phyloP scores from a whole-genome alignment of 371 early-diverging fungal genomes.

The Mucor saturninus region DNA sequence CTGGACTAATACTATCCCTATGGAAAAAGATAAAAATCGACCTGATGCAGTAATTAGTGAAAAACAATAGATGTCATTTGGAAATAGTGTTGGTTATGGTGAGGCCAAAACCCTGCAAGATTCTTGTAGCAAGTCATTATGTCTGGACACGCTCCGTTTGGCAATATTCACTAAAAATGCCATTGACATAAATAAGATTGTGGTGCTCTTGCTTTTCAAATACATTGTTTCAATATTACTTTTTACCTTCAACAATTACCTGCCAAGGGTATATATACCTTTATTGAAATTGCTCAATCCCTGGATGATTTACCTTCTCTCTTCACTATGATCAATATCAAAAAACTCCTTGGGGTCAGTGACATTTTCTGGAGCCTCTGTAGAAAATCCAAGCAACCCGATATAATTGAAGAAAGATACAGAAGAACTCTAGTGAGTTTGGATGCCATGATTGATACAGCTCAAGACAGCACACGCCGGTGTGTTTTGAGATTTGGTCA shows the following conservation, averaged over 20 bases:
- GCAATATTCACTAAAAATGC: conserved; percentile 34
- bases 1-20: conserved; percentile 36
- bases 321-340: conserved; percentile 27
- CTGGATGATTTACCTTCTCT: conserved; percentile 31
- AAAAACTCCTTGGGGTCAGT: conserved; percentile 27
- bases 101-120: conserved; percentile 18
- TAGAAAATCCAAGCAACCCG: conserved; percentile 29
- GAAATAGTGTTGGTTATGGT: conserved; percentile 22
- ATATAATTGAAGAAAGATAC: conserved; percentile 28
- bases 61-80: conserved; percentile 26
- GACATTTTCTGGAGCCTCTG: conserved; percentile 31
- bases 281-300: conserved; percentile 35
- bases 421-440: conserved; percentile 24
- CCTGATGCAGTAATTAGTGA: conserved; percentile 36
- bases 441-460: conserved; percentile 28
- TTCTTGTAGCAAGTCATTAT: conserved; percentile 18
- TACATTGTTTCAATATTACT: conserved; percentile 31
- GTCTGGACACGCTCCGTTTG: conserved; percentile 29
- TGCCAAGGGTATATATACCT: conserved; percentile 32
- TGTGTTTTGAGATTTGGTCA: conserved; percentile 29
- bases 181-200: conserved; percentile 32
- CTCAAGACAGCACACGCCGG: conserved; percentile 28
- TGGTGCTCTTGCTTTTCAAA: conserved; percentile 34
- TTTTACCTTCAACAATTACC: conserved; percentile 27
- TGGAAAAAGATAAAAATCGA: conserved; percentile 30